Base-by-base conservation (phyloP, 768 basidiomycete genomes). In the Cystofilobasidium macerans region DNA sequence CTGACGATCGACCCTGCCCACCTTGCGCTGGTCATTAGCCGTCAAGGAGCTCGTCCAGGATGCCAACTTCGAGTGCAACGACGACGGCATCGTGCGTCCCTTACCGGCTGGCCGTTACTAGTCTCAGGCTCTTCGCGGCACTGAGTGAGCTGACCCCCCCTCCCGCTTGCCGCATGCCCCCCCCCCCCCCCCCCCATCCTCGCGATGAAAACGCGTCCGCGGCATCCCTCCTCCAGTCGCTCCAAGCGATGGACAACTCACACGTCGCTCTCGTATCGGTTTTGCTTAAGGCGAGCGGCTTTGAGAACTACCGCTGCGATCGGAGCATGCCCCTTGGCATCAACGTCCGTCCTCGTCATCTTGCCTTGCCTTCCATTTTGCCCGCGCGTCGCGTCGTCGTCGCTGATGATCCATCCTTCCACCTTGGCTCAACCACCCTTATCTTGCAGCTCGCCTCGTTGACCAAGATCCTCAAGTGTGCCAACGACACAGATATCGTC, bases 241-340 rank as follows among this genome's bases (percentile, higher is more conserved):
- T 99, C 6, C 94, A 98, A 80, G 95, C 94, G 4, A 99, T 98
- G 94, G 95, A 98, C 80, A 98, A 97, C 82, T 95, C 94, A 2
- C 94, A 98, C 77, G 94, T 99, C 72, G 95, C 94, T 0, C 87
- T 98, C 70, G 94, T 99, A 45, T 80, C 89, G 11, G 90, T 95
- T 56, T 82, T 86, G 69, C 82, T 99, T 35, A 79, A 86, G 45
- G 82, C 84, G 0, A 78, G 82, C 0, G 89, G 89, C 36, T 98
- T 99, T 82, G 71, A 76, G 56, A 79, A 81, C 61, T 99, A 86
- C 77, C 86, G 95, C 70, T 98, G 94, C 75, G 95, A 99, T 77
- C 83, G 92, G 8, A 88, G 93, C 38, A 89, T 98, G 82, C 76
- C 76, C 14, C 69, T 77, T 24, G 76, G 76, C 69, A 75, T 77